These are phyloP conservation scores for Trichoderma citrinoviride DNA, from an alignment of 2,329 filamentous ascomycete species.

Conservation along the genomic window DNA sequence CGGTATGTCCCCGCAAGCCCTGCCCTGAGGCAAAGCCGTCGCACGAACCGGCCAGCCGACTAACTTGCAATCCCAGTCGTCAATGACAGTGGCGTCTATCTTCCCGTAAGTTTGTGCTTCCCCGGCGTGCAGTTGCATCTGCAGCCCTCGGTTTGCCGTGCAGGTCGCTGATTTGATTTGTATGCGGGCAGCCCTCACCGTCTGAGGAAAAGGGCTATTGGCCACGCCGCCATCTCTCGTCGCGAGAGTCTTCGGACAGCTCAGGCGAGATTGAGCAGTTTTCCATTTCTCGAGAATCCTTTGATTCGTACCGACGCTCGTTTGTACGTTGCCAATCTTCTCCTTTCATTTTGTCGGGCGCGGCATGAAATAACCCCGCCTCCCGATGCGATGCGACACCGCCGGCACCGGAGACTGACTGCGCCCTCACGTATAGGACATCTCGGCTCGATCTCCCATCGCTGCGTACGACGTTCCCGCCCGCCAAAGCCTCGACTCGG, in stretches of 20 bases:
- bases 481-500: conserved; percentile 79
- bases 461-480: conserved; percentile 56
- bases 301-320: conserved; percentile 92
- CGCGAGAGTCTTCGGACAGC: conserved; percentile 57
- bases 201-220: conserved; percentile 81
- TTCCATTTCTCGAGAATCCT: conserved; percentile 92
- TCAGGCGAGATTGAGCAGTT: conserved; percentile 87
- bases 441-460: conserved; percentile 81
- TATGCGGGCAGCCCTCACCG: conserved; percentile 68
- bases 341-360: not conserved
- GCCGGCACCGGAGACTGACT: conserved; percentile 23
- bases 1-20: conserved; percentile 51
- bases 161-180: conserved; percentile 6
- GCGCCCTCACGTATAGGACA: conserved; percentile 61
- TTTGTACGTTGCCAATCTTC: conserved; percentile 64
- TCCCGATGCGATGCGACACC: not conserved
- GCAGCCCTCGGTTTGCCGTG: not conserved
- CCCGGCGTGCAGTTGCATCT: not conserved
- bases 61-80: conserved; percentile 61
- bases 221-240: conserved; percentile 55
- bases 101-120: conserved; percentile 63
- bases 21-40: conserved; percentile 16
- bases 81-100: conserved; percentile 91
- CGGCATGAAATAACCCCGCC: not conserved
- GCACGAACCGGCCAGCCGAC: conserved; percentile 31